phyloP scores from a whole-genome alignment of 2,329 filamentous ascomycete genomes.

The Colletotrichum sidae region DNA sequence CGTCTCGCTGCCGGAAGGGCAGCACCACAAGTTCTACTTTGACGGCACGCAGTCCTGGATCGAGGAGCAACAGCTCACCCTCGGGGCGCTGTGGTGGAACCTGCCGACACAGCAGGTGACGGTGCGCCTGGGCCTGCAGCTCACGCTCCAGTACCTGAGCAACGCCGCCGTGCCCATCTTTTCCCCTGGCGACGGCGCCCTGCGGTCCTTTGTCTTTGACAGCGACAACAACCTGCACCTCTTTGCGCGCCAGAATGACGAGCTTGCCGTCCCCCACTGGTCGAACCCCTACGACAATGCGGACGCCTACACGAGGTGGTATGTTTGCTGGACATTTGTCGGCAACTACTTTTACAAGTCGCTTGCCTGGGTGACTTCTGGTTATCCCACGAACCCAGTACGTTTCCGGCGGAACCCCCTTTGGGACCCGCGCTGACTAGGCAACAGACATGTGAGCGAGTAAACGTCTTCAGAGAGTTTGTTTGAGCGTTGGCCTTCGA shows the following conservation, averaged over 20 bases:
- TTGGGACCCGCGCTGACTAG: too few species aligned
- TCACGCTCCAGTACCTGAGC: slow-evolving; percentile 16
- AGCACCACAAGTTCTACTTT: slow-evolving; percentile 18
- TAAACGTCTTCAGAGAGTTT: too few species aligned
- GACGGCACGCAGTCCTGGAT: slow-evolving; percentile 13
- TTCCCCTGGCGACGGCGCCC: slow-evolving; percentile 15
- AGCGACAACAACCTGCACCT: slow-evolving; percentile 27
- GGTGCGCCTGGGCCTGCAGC: slow-evolving; percentile 10
- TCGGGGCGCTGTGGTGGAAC: slow-evolving; percentile 33
- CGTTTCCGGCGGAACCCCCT: too few species aligned
- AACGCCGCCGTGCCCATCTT: slow-evolving; percentile 35
- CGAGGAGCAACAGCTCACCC: not conserved
- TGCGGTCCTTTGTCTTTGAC: slow-evolving; percentile 30
- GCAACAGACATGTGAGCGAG: too few species aligned
- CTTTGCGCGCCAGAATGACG: slow-evolving; percentile 21
- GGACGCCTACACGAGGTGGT: slow-evolving; percentile 27
- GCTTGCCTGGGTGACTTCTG: slow-evolving; percentile 34
- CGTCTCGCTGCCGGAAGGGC: not conserved
- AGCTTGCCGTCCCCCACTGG: slow-evolving; percentile 17
- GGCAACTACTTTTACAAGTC: slow-evolving; percentile 36
- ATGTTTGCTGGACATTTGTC: slow-evolving; percentile 33
- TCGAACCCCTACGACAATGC: not conserved
- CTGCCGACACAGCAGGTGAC: slow-evolving; percentile 15
- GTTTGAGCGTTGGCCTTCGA: too few species aligned
- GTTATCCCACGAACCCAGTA: slow-evolving; percentile 23